These are phyloP conservation scores for Ogataea paraovalis DNA, from an alignment of 805 yeast species.

Conservation along the genomic window DNA sequence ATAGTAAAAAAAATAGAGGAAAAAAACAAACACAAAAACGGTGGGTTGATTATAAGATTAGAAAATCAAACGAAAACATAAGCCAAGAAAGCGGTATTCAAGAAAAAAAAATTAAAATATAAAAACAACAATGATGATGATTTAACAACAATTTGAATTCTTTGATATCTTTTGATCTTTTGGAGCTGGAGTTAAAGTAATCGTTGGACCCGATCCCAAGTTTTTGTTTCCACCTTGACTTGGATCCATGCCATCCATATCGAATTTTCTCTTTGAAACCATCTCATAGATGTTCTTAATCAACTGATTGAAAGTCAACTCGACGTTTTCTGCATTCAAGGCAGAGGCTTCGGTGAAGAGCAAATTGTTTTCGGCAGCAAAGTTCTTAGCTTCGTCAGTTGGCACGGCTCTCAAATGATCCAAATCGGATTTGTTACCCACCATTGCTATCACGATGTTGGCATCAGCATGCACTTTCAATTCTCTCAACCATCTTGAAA, in stretches of 20 bases:
- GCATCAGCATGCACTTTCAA: conserved; percentile 90
- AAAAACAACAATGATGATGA: not conserved
- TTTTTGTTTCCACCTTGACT: conserved; percentile 33
- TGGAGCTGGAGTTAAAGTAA: conserved; percentile 89
- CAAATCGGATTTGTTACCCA: conserved; percentile 88
- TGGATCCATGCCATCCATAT: conserved; percentile 64
- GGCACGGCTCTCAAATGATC: conserved; percentile 94
- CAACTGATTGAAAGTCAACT: conserved; percentile 87
- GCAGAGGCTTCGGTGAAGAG: conserved; percentile 96
- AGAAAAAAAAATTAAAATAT: not conserved
- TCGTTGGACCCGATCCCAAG: conserved; percentile 72
- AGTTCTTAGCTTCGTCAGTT: conserved; percentile 93
- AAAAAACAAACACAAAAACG: conserved; percentile 16
- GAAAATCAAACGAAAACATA: not conserved
- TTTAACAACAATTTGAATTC: conserved; percentile 64
- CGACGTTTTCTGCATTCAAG: conserved; percentile 90
- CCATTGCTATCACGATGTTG: conserved; percentile 89
- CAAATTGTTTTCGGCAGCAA: conserved; percentile 87
- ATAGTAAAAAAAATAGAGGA: conserved; percentile 27
- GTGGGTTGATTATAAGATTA: not conserved
- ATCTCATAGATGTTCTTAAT: conserved; percentile 90
- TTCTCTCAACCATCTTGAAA: conserved; percentile 86
- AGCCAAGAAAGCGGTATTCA: too few relatives aligned
- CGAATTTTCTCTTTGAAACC: conserved; percentile 90
- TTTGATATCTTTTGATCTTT: conserved; percentile 64